Evolutionary conservation across 108 stramenopile genomes (phyloP), one percentile per base, ranked within the genome.

Genomic region (Cylindrotheca fusiformis): DNA sequence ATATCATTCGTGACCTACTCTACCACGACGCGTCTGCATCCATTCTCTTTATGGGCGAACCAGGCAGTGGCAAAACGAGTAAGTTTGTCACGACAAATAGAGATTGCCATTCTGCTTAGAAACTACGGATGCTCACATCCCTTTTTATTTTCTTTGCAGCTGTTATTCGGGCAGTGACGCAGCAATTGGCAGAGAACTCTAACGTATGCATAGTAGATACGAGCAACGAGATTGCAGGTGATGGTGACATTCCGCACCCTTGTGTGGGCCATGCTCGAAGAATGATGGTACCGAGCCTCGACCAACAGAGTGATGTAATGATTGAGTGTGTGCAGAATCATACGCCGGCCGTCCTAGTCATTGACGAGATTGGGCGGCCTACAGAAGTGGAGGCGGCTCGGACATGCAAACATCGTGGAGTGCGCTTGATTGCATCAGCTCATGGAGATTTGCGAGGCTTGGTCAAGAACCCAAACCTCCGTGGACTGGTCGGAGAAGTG

Each of bases 261-360:
- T 79, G 82, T 36, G 58, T 87, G 25, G 86, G 86, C 17, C n/a
- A 21, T 10, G 75, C 83, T 10, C 48, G 86, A 49, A 71, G 86
- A 23, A 73, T 87, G 78, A 78, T 79, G 81, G 88, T 89, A 21
- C 47, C 58, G 14, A 55, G 65, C 6, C 60, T 76, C 0, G 58
- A 74, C 4, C 32, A 48, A 25, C 88, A 89, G 61, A 44, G 45
- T 24, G 25, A 54, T 5, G 75, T 79, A 12, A 89, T 89, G 88
- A 58, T 86, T 32, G 88, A 89, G 57, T 75, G 74, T 57, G 79
- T 88, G 5, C 86, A 87, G 65, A 87, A 87, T 41, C 86, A 87
- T 41, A 82, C 81, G 5, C 86, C 86, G 0, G 20, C 58, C 2
- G 63, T 69, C 23, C 79, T 84, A 72, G 76, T 88, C 17, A 72